These are phyloP conservation scores for Kandelia obovata DNA, from an alignment of 345 rosid genomes.

Conservation along the genomic window DNA sequence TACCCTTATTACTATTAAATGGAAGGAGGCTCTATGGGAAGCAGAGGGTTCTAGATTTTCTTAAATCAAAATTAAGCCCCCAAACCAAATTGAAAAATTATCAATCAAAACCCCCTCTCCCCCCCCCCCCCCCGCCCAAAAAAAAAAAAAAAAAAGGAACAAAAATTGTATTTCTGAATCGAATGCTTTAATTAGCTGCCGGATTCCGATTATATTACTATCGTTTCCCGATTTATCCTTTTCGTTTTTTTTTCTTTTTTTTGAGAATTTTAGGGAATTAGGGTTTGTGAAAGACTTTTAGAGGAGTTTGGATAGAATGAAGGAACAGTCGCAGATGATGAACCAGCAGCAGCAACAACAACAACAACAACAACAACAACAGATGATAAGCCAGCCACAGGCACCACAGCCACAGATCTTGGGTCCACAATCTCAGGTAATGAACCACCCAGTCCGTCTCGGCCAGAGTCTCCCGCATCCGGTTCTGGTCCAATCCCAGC, in stretches of 20 bases:
- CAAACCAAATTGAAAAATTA: too few species aligned
- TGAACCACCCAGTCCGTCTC: slow-evolving; percentile 32
- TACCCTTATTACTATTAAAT: too few species aligned
- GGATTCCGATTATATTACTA: too few species aligned
- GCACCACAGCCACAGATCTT: slow-evolving; percentile 28
- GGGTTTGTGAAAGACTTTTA: neutral
- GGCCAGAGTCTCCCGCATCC: slow-evolving; percentile 13
- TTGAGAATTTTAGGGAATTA: neutral
- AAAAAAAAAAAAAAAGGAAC: too few species aligned
- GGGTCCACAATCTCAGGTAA: slow-evolving; percentile 43
- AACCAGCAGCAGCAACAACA: slow-evolving; percentile 29
- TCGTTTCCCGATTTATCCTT: too few species aligned
- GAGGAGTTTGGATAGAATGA: slow-evolving; percentile 33
- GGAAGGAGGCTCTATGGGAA: too few species aligned
- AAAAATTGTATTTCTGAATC: too few species aligned
- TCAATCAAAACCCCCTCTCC: too few species aligned
- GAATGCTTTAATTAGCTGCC: too few species aligned
- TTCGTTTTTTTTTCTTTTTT: neutral
- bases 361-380: neutral
- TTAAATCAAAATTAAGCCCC: too few species aligned
- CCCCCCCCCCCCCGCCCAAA: too few species aligned
- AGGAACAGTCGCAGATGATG: slow-evolving; percentile 55
- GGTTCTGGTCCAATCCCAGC: neutral
- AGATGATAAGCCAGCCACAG: slow-evolving; percentile 33
- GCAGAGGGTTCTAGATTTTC: too few species aligned